A percentile compares a stretch with the other conserved stretches of the same genome.
Evolutionary conservation across 768 basidiomycete genomes (phyloP).

Genomic region (Albatrellus ellisii): DNA sequence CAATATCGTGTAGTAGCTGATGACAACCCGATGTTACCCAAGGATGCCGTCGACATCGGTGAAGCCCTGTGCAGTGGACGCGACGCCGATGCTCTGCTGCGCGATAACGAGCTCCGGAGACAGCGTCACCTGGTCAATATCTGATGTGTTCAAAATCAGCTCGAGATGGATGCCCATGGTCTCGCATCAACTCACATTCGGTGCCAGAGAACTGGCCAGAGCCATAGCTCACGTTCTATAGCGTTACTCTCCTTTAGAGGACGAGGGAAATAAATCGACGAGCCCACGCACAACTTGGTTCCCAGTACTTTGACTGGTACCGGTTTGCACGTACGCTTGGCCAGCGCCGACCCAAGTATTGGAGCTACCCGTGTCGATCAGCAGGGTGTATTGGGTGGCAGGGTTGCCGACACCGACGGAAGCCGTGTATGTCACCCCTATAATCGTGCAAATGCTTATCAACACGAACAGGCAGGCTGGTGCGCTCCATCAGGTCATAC

Average conservation of each 20-base stretch:
- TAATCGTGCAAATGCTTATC: slow-evolving; percentile 4
- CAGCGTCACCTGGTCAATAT: slow-evolving; percentile 5
- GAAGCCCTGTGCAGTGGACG: slow-evolving; percentile 17
- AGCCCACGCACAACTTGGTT: slow-evolving; percentile 20
- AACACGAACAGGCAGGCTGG: background rate
- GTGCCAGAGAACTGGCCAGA: slow-evolving; percentile 6
- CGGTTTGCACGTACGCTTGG: slow-evolving; percentile 31
- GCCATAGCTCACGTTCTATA: slow-evolving; percentile 14
- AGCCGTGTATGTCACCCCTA: slow-evolving; percentile 39
- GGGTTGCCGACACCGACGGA: slow-evolving; percentile 40
- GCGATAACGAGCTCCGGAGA: slow-evolving; percentile 9
- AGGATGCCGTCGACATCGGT: slow-evolving; percentile 27
- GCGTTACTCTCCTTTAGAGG: slow-evolving; percentile 37
- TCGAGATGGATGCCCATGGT: no score
- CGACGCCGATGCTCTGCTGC: slow-evolving; percentile 27
- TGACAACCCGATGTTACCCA: slow-evolving; percentile 15
- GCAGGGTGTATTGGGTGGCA: slow-evolving; percentile 33
- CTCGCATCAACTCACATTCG: slow-evolving; percentile 8
- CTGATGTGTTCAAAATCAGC: slow-evolving; percentile 1
- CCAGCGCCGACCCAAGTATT: slow-evolving; percentile 48
- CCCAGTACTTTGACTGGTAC: slow-evolving; percentile 30
- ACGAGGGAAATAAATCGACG: background rate
- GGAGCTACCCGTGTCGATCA: slow-evolving; percentile 47
- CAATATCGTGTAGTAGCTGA: background rate
- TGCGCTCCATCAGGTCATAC: slow-evolving; percentile 15